Percentiles rank a stretch among this genome's conserved stretches.
Evolutionary conservation across 2,329 filamentous ascomycete genomes (phyloP).

Genomic region (Hortaea sp.): DNA sequence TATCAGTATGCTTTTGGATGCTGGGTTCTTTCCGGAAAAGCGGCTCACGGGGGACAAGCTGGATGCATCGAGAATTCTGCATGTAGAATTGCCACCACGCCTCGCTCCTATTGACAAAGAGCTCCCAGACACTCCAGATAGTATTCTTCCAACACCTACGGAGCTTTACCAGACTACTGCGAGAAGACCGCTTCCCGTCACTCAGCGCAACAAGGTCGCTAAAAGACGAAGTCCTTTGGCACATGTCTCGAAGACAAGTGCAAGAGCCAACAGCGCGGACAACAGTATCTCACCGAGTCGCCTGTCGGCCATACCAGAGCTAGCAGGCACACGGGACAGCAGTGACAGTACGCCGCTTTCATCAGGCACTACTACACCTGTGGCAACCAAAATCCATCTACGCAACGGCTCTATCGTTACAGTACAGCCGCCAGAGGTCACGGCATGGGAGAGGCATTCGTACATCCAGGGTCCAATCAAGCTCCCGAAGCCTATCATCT

Average conservation of each 20-base stretch:
- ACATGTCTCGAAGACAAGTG: slow-evolving; percentile 11
- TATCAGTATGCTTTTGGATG: slow-evolving; percentile 22
- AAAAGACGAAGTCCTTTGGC: slow-evolving; percentile 13
- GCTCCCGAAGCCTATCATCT: slow-evolving; percentile 24
- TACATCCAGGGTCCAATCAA: slow-evolving; percentile 35
- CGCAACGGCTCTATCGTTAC: slow-evolving; percentile 26
- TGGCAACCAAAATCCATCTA: slow-evolving; percentile 22
- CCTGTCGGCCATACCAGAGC: slow-evolving; percentile 16
- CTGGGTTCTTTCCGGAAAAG: slow-evolving; percentile 18
- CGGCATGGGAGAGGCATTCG: slow-evolving; percentile 23
- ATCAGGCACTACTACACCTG: slow-evolving; percentile 12
- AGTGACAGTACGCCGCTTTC: slow-evolving; percentile 13
- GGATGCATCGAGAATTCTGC: slow-evolving; percentile 1
- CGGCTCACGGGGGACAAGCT: background rate
- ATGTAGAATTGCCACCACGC: slow-evolving; percentile 14
- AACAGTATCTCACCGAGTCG: slow-evolving; percentile 7
- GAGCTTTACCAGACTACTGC: slow-evolving; percentile 11
- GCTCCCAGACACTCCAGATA: slow-evolving; percentile 15
- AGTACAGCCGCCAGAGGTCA: slow-evolving; percentile 24
- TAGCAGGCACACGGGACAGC: background rate
- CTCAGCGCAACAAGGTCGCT: slow-evolving; percentile 5
- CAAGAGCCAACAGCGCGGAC: slow-evolving; percentile 4
- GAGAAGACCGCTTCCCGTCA: background rate
- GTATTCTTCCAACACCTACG: slow-evolving; percentile 11
- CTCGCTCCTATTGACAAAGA: slow-evolving; percentile 14